Evolutionary conservation across 2,329 filamentous ascomycete genomes (phyloP).

Genomic region (Colletotrichum chlorophyti): DNA sequence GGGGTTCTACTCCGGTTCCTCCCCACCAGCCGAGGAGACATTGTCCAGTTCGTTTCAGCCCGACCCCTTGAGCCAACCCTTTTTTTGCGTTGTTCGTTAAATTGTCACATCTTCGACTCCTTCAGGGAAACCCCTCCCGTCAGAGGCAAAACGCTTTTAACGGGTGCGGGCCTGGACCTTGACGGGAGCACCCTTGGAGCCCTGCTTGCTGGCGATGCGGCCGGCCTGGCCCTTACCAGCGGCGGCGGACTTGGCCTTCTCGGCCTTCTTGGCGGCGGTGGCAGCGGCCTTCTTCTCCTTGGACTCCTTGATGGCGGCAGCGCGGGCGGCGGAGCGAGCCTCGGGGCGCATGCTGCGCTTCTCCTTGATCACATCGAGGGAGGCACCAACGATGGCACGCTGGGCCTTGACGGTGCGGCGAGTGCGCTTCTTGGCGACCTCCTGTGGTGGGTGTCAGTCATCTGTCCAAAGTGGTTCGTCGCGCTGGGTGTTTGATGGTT

Average conservation of each 20-base stretch:
- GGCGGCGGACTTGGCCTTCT: conserved; percentile 95
- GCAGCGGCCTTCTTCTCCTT: conserved; percentile 97
- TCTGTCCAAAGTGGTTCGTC: too few relatives aligned
- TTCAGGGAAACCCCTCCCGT: conserved; percentile 11
- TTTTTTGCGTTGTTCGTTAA: conserved; percentile 29
- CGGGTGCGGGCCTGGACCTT: conserved; percentile 89
- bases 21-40: conserved; percentile 5
- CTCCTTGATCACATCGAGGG: conserved; percentile 99
- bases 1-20: conserved; percentile 6
- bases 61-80: background rate
- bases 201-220: conserved; percentile 95
- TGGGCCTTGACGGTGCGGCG: conserved; percentile 98
- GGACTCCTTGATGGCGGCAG: conserved; percentile 91
- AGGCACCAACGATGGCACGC: conserved; percentile 98
- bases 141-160: conserved; percentile 57
- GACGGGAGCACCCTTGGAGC: conserved; percentile 84
- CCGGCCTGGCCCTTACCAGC: conserved; percentile 78
- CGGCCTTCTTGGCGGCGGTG: conserved; percentile 94
- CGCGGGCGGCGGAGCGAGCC: conserved; percentile 89
- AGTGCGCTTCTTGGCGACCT: conserved; percentile 99
- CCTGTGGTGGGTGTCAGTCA: conserved; percentile 68
- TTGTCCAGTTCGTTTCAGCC: too few relatives aligned
- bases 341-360: conserved; percentile 93
- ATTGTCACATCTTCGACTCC: conserved; percentile 14
- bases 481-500: too few relatives aligned